phyloP scores from a whole-genome alignment of 257 asterid species.

The Penstemon eatonii region DNA sequence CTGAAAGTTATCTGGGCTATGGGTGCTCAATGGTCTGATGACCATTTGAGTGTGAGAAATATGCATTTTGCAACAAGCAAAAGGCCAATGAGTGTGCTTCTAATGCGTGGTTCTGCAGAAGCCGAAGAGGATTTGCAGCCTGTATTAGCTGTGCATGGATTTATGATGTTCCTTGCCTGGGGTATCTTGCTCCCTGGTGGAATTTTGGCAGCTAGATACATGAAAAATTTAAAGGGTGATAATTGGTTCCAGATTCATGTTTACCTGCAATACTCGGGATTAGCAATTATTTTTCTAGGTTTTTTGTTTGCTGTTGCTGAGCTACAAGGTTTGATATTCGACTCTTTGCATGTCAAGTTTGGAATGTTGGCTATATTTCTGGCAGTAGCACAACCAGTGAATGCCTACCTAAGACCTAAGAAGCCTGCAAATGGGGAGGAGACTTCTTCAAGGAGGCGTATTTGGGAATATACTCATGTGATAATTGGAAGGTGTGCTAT shows the following conservation, averaged over 20 bases:
- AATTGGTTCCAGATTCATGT: slow-evolving; percentile 88
- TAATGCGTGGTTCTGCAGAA: slow-evolving; percentile 88
- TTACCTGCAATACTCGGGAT: slow-evolving; percentile 86
- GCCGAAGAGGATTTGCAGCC: slow-evolving; percentile 97
- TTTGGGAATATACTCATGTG: slow-evolving; percentile 80
- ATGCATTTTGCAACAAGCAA: slow-evolving; percentile 92
- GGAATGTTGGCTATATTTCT: slow-evolving; percentile 80
- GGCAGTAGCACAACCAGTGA: slow-evolving; percentile 74
- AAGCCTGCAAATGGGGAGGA: slow-evolving; percentile 60
- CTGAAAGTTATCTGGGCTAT: slow-evolving; percentile 91
- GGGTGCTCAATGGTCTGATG: slow-evolving; percentile 94
- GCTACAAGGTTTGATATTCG: slow-evolving; percentile 70
- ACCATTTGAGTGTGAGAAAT: slow-evolving; percentile 68
- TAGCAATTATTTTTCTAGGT: slow-evolving; percentile 87
- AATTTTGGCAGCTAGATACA: slow-evolving; percentile 80
- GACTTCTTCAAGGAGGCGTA: slow-evolving; percentile 43
- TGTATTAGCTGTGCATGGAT: slow-evolving; percentile 92
- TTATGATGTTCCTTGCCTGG: slow-evolving; percentile 99
- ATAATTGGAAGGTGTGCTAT: slow-evolving; percentile 76
- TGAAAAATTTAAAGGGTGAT: slow-evolving; percentile 87
- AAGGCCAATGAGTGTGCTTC: slow-evolving; percentile 81
- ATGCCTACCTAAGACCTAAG: slow-evolving; percentile 87
- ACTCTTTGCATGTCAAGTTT: slow-evolving; percentile 74
- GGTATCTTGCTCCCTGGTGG: slow-evolving; percentile 95
- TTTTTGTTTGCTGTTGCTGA: slow-evolving; percentile 97